phyloP scores from a whole-genome alignment of 2,329 filamentous ascomycete genomes.

The Aspergillus pseudoglaucus region DNA sequence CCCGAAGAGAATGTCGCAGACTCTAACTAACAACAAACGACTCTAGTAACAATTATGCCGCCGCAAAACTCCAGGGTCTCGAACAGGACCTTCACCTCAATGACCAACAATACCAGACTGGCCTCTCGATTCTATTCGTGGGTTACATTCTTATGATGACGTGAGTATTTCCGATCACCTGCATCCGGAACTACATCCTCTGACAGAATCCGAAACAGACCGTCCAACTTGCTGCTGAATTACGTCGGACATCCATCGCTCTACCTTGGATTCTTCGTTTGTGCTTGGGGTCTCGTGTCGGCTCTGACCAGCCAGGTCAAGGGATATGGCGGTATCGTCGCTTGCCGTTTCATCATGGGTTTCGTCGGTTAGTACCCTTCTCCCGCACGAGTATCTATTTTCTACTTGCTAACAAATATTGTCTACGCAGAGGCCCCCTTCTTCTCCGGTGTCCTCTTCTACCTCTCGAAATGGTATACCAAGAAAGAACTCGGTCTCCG shows the following conservation, averaged over 20 bases:
- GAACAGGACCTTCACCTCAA: constrained; percentile 27
- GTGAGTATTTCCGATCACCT: neutral
- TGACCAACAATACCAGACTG: constrained; percentile 25
- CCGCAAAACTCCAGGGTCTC: constrained; percentile 29
- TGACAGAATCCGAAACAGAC: constrained; percentile 7
- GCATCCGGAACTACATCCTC: neutral
- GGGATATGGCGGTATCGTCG: constrained; percentile 28
- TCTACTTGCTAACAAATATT: neutral
- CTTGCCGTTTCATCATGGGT: constrained; percentile 36
- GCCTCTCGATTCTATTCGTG: constrained; percentile 31
- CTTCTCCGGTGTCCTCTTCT: constrained; percentile 43
- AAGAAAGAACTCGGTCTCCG: constrained; percentile 47
- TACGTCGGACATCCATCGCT: constrained; percentile 26
- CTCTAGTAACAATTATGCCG: constrained; percentile 33
- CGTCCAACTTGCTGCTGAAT: constrained; percentile 33
- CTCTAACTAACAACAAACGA: neutral
- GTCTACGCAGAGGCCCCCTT: constrained; percentile 36
- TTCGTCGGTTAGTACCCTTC: constrained; percentile 26
- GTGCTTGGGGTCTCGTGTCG: constrained; percentile 35
- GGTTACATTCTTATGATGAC: constrained; percentile 25
- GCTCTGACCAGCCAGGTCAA: constrained; percentile 31
- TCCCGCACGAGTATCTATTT: neutral
- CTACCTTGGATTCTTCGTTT: constrained; percentile 32
- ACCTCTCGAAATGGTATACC: constrained; percentile 49
- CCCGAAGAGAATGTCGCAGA: neutral